These are phyloP conservation scores for Brettanomyces nanus DNA, from an alignment of 805 yeast genomes.

Conservation along the genomic window DNA sequence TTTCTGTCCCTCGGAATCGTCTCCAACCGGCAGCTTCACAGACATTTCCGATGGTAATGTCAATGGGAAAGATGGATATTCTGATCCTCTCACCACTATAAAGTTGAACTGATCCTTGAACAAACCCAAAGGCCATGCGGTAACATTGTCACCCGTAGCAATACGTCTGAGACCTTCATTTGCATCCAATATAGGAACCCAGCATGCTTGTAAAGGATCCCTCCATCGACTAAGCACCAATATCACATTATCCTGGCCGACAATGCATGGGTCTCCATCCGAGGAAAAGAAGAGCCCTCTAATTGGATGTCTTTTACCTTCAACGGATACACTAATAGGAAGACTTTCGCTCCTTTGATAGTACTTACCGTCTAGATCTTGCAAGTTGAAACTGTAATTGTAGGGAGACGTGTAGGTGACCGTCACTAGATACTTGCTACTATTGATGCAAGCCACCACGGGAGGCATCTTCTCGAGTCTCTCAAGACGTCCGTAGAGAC, in stretches of 20 bases:
- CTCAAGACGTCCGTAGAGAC: conserved; percentile 65
- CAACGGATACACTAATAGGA: conserved; percentile 25
- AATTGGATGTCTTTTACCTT: conserved; percentile 22
- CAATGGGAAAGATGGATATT: conserved; percentile 76
- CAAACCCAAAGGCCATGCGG: conserved; percentile 85
- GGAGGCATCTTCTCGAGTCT: conserved; percentile 65
- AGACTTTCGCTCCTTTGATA: conserved; percentile 37
- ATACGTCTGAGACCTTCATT: conserved; percentile 40
- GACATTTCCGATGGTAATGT: conserved; percentile 78
- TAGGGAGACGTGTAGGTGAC: conserved; percentile 23
- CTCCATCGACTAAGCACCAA: conserved; percentile 75
- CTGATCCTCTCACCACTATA: conserved; percentile 61
- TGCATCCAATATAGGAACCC: conserved; percentile 80
- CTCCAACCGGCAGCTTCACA: conserved; percentile 53
- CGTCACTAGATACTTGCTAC: conserved; percentile 45
- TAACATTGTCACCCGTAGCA: conserved; percentile 51
- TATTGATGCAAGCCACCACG: conserved; percentile 63
- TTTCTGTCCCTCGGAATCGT: conserved; percentile 15
- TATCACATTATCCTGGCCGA: conserved; percentile 70
- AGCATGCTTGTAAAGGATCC: conserved; percentile 61
- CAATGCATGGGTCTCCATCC: conserved; percentile 84
- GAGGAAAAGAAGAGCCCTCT: conserved; percentile 78
- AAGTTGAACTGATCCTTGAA: conserved; percentile 64
- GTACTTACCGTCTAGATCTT: conserved; percentile 30
- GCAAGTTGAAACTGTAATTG: conserved; percentile 26